A percentile compares a stretch with the other conserved stretches of the same genome.
phyloP scores from a whole-genome alignment of 1,284 basidiomycete genomes.

The Ustilago shanxiensis region DNA sequence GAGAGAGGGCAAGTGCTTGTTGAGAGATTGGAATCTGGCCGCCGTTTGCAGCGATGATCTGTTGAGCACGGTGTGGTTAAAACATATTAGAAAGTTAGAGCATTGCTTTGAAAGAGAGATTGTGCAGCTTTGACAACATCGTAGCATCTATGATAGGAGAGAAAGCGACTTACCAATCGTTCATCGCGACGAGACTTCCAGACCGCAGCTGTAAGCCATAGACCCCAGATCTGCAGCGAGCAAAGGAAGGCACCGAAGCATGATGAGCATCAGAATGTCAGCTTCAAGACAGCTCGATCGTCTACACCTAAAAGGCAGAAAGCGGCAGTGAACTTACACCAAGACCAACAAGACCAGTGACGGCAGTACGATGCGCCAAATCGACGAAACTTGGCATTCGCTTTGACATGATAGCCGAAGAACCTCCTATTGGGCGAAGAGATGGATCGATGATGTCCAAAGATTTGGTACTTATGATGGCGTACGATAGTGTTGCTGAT shows the following conservation, averaged over 20 bases:
- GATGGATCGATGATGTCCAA: too few relatives aligned
- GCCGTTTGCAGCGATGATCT: constrained; percentile 37
- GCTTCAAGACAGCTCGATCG: background rate
- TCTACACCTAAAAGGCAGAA: background rate
- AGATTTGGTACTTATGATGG: background rate
- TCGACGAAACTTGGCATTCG: constrained; percentile 55
- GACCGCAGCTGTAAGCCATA: constrained; percentile 65
- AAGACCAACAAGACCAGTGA: constrained; percentile 59
- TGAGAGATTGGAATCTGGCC: constrained; percentile 45
- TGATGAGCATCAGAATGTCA: background rate
- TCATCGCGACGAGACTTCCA: constrained; percentile 65
- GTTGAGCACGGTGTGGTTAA: background rate
- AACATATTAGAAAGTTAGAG: background rate
- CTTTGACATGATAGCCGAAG: constrained; percentile 33
- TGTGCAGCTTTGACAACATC: background rate
- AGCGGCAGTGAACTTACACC: constrained; percentile 49
- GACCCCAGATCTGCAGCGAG: constrained; percentile 59
- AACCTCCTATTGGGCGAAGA: background rate
- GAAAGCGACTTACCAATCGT: constrained; percentile 44
- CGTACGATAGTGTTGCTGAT: background rate
- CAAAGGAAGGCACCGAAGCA: background rate
- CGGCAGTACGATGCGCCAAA: constrained; percentile 58
- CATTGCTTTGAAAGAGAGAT: background rate
- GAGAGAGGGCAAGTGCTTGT: constrained; percentile 38
- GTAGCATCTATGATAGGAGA: background rate